phyloP scores from a whole-genome alignment of 257 asterid genomes.

The Anisodus acutangulus region DNA sequence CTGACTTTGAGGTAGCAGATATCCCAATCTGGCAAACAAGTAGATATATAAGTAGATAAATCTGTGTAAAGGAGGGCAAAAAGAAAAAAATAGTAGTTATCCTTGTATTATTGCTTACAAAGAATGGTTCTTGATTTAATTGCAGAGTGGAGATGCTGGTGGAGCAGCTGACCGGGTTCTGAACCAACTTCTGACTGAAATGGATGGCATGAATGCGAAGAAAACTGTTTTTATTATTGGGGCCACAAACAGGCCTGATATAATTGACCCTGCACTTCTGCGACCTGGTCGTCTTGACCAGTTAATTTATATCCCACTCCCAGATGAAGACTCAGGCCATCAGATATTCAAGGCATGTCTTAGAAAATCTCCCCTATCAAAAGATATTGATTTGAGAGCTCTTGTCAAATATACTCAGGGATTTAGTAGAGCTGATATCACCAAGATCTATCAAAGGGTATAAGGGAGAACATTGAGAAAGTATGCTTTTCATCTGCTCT shows the following conservation, averaged over 20 bases:
- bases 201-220: constrained; percentile 68
- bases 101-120: constrained; percentile 23
- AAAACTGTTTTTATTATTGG: constrained; percentile 67
- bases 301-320: constrained; percentile 59
- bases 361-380: no score
- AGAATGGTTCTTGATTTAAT: constrained; percentile 19
- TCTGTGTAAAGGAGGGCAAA: constrained; percentile 21
- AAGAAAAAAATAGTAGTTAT: not conserved
- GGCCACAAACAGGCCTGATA: constrained; percentile 67
- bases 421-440: constrained; percentile 64
- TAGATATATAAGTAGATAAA: not conserved
- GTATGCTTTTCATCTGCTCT: constrained; percentile 34
- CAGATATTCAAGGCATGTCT: no score
- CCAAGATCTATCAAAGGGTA: constrained; percentile 63
- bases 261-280: constrained; percentile 61
- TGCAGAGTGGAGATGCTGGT: constrained; percentile 68
- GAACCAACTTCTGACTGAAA: constrained; percentile 63
- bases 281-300: constrained; percentile 73
- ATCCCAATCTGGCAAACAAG: not conserved
- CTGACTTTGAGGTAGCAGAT: not conserved
- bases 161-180: constrained; percentile 70
- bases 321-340: no score
- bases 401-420: constrained; percentile 64
- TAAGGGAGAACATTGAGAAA: constrained; percentile 63
- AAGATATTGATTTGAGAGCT: constrained; percentile 55